Evolutionary conservation across 2,329 filamentous ascomycete genomes (phyloP).

Genomic region (Exserohilum turcica): DNA sequence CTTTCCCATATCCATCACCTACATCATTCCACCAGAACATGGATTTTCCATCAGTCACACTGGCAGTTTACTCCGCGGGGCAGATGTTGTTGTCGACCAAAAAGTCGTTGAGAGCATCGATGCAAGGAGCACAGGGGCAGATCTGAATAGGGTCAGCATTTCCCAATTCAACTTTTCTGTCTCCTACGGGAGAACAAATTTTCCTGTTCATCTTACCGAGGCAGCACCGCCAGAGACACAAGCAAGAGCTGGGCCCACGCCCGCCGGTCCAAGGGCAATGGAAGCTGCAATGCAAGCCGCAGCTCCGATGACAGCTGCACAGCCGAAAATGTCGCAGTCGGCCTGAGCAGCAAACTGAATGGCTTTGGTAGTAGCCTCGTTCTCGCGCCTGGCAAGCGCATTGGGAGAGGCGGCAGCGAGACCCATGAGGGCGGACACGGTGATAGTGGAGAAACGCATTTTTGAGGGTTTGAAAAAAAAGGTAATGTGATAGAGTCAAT

Average conservation of each 20-base stretch:
- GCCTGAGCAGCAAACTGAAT: constrained; percentile 11
- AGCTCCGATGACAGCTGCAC: constrained; percentile 9
- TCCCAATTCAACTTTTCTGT: background rate
- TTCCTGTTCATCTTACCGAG: constrained; percentile 5
- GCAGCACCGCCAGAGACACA: constrained; percentile 8
- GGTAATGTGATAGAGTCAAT: background rate
- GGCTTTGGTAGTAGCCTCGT: constrained; percentile 10
- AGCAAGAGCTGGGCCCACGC: constrained; percentile 3
- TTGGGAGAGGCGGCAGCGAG: constrained; percentile 11
- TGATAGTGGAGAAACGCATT: constrained; percentile 17
- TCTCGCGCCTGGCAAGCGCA: constrained; percentile 9
- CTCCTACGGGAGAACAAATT: background rate
- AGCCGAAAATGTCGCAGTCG: constrained; percentile 11
- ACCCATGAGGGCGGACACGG: constrained; percentile 11
- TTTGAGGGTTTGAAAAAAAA: background rate
- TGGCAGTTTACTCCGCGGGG: background rate
- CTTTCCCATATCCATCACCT: background rate
- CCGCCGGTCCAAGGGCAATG: constrained; percentile 7
- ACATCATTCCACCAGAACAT: background rate
- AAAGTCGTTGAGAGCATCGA: constrained; percentile 10
- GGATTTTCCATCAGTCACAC: background rate
- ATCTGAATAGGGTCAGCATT: constrained; percentile 3
- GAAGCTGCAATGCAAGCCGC: constrained; percentile 9
- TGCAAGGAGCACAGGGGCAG: constrained; percentile 12
- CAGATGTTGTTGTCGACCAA: constrained; percentile 13